phyloP scores from a whole-genome alignment of 2,329 filamentous ascomycete species.

The Kalmusia sp. region DNA sequence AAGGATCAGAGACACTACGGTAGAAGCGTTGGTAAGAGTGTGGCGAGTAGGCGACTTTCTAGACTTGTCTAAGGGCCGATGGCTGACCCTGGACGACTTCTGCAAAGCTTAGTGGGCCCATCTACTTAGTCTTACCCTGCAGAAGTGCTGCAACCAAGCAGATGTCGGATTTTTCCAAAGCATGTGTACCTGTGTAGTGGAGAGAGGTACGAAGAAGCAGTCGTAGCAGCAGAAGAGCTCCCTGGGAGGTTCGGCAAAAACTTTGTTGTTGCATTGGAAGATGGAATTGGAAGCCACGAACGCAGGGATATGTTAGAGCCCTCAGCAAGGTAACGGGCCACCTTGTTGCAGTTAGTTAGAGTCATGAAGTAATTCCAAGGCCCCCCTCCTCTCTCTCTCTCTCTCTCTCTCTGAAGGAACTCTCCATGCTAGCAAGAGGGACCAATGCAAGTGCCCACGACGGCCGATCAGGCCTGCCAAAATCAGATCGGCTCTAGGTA shows the following conservation, averaged over 20 bases:
- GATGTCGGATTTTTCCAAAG: slow-evolving; percentile 13
- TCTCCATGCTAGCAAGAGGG: not conserved
- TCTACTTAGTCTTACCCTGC: slow-evolving; percentile 13
- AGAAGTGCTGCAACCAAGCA: slow-evolving; percentile 12
- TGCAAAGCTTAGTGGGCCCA: slow-evolving; percentile 41
- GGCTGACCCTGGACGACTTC: slow-evolving; percentile 37
- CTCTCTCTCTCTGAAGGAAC: not conserved
- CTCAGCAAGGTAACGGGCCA: too few relatives aligned
- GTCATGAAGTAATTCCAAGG: slow-evolving; percentile 19
- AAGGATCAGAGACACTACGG: slow-evolving; percentile 10
- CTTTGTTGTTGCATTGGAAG: not conserved
- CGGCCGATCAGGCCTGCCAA: not conserved
- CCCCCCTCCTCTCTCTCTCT: too few relatives aligned
- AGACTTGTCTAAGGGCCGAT: slow-evolving; percentile 41
- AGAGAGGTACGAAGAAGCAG: too few relatives aligned
- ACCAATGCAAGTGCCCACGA: not conserved
- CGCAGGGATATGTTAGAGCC: too few relatives aligned
- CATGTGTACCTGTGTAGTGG: too few relatives aligned
- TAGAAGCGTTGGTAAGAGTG: slow-evolving; percentile 26
- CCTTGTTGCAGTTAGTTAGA: slow-evolving; percentile 16
- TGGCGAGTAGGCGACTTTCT: slow-evolving; percentile 46
- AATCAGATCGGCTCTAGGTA: slow-evolving; percentile 12
- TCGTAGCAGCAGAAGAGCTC: too few relatives aligned
- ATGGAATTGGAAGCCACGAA: too few relatives aligned
- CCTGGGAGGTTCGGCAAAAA: too few relatives aligned